A percentile compares a stretch with the other conserved stretches of the same genome.
These are phyloP conservation scores for Solanum piurae DNA, from an alignment of 257 asterid species.

Conservation along the genomic window DNA sequence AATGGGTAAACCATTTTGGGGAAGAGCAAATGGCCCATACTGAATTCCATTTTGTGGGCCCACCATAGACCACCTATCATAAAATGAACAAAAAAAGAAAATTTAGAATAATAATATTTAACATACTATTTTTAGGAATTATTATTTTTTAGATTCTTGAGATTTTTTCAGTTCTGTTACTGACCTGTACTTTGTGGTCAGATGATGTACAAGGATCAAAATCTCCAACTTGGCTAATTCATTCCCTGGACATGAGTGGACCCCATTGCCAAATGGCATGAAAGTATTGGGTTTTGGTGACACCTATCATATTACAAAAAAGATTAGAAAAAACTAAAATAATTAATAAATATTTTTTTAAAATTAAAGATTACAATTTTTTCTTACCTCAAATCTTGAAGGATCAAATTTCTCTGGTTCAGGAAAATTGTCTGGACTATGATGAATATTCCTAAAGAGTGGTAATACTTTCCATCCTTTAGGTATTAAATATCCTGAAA, in stretches of 20 bases:
- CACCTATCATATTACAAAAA: conserved; percentile 27
- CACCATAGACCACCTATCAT: conserved; percentile 76
- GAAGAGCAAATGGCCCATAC: conserved; percentile 97
- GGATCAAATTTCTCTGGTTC: conserved; percentile 98
- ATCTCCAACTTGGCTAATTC: conserved; percentile 90
- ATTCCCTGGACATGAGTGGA: conserved; percentile 90
- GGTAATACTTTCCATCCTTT: conserved; percentile 98
- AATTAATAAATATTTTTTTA: too few species aligned
- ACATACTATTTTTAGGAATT: neutral
- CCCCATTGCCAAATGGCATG: conserved; percentile 96
- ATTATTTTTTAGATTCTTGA: too few species aligned
- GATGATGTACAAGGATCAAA: conserved; percentile 68
- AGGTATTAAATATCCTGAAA: conserved; percentile 67
- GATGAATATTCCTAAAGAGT: conserved; percentile 85
- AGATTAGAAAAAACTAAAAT: neutral
- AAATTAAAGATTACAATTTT: neutral
- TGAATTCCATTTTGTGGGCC: conserved; percentile 89
- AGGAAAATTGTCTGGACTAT: conserved; percentile 70
- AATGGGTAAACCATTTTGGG: conserved; percentile 93
- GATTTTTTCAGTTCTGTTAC: neutral
- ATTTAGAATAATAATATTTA: neutral
- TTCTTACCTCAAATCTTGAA: conserved; percentile 89
- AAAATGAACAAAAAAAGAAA: neutral
- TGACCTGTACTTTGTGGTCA: conserved; percentile 89
- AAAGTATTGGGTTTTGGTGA: conserved; percentile 77